Base-by-base conservation (phyloP, 768 basidiomycete species). In the Lentinus brumalis region DNA sequence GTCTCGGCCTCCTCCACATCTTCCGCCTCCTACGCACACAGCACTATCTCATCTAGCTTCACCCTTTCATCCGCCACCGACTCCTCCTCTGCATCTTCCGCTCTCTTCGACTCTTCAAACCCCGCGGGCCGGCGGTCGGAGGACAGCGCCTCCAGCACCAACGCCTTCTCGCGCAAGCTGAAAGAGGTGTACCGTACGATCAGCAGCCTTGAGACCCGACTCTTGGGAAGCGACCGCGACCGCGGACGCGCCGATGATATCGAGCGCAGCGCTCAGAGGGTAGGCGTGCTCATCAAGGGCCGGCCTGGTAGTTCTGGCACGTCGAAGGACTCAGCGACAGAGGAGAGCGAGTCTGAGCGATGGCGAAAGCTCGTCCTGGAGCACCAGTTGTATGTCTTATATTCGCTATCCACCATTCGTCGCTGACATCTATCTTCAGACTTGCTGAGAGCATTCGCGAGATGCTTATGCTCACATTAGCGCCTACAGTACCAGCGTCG, bases 401-500 rank as follows among this genome's bases (percentile, higher is more conserved):
- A 62, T n/a, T 47, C 52, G 54, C 50, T 45, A 52, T 12, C 50
- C 59, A 60, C 38, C 6, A 39, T 45, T 12, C 16, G 66, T 45
- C 9, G 26, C 31, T 51, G 7, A 40, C 45, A n/a, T 44, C 16
- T 40, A 21, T 31, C 30, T 38, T 35, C 31, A 98, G 96, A 61
- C 83, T 98, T 5, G 94, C 92, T 0, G 96, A 98, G 66, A 83
- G 86, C 60, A 93, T 96, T 66, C 94, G 95, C 74, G 88, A 91
- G 61, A 84, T 99, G 30, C 83, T 99, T 55, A 82, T 86, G 41
- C 85, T 96, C 1, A 92, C 94, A 0, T 83, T 93, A 41, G 88
- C 95, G 2, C 93, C 95, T 0, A 85, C 85, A 10, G 88, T 96
- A 0, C 96, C 97, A 0, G 87, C 91, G 0, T 95, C 94, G 0